Percentiles rank a stretch among this genome's conserved stretches.
Conservation (phyloP, 2,329 filamentous ascomycete genomes). For the Torrubiellomyces zombiae region DNA sequence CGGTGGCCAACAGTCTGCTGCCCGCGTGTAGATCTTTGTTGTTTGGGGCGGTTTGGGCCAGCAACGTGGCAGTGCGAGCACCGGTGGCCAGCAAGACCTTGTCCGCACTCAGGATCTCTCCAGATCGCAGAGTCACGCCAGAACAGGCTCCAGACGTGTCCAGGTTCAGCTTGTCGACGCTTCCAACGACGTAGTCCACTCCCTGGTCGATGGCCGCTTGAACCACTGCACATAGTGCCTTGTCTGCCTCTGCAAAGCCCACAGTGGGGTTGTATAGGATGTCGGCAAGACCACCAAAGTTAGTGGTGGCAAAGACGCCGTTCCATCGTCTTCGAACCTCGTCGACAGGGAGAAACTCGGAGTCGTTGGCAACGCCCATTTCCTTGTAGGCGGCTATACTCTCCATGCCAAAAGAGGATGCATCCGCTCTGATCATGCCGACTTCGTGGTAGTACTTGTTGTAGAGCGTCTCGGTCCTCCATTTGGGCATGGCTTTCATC, state of each 20-base stretch:
- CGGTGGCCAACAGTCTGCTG: slow-evolving; percentile 37
- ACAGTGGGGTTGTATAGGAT: slow-evolving; percentile 40
- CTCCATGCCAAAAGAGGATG: slow-evolving; percentile 24
- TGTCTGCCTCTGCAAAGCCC: slow-evolving; percentile 42
- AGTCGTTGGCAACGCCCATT: slow-evolving; percentile 21
- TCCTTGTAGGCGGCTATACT: slow-evolving; percentile 22
- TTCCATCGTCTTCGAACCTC: slow-evolving; percentile 38
- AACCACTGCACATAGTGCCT: slow-evolving; percentile 36
- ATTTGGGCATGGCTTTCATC: slow-evolving; percentile 21
- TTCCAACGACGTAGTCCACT: slow-evolving; percentile 36
- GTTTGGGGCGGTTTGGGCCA: slow-evolving; percentile 32
- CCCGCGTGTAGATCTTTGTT: slow-evolving; percentile 34
- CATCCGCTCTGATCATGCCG: slow-evolving; percentile 31
- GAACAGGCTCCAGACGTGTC: slow-evolving; percentile 25
- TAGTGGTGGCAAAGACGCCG: slow-evolving; percentile 37
- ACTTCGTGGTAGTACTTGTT: slow-evolving; percentile 37
- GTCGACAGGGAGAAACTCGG: slow-evolving; percentile 25
- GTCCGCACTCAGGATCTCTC: slow-evolving; percentile 28
- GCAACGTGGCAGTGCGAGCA: slow-evolving; percentile 36
- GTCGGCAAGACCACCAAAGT: slow-evolving; percentile 37
- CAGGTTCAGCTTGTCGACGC: slow-evolving; percentile 29
- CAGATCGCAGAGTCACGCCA: slow-evolving; percentile 32
- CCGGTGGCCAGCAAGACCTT: slow-evolving; percentile 38
- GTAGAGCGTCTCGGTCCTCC: slow-evolving; percentile 31
- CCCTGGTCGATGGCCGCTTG: slow-evolving; percentile 33